Percentiles rank a stretch among this genome's conserved stretches.
phyloP scores from a whole-genome alignment of 202 grass and related monocot genomes.

The Dendrocalamus latiflorus region DNA sequence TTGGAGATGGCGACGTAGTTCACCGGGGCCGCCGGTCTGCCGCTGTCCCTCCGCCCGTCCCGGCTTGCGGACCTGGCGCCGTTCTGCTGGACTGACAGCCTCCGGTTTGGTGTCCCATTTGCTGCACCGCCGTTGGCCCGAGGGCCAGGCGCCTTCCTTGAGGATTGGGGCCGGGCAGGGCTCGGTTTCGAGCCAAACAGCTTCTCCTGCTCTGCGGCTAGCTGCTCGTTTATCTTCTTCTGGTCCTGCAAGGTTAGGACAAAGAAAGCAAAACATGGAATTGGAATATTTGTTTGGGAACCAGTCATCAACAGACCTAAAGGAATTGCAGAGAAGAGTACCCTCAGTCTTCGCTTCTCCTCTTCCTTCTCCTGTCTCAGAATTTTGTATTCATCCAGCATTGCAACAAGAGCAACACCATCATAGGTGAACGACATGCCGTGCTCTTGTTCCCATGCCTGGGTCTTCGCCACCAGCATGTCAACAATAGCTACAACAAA shows the following conservation, averaged over 20 bases:
- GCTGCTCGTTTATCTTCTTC: conserved; percentile 79
- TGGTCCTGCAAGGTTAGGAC: conserved; percentile 54
- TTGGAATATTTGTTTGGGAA: neutral
- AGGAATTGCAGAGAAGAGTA: conserved; percentile 11
- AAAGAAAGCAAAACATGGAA: neutral
- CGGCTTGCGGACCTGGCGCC: conserved; percentile 37
- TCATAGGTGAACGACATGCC: conserved; percentile 59
- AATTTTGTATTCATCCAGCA: conserved; percentile 82
- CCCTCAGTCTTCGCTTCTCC: conserved; percentile 75
- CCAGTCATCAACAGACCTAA: neutral
- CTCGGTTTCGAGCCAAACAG: conserved; percentile 59
- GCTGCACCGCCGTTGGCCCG: conserved; percentile 27
- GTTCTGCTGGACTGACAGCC: conserved; percentile 52
- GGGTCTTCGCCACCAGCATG: conserved; percentile 64
- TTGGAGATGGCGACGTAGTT: conserved; percentile 81
- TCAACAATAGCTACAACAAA: conserved; percentile 61
- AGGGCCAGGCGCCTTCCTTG: conserved; percentile 51
- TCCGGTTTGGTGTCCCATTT: conserved; percentile 44
- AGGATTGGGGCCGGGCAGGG: conserved; percentile 44
- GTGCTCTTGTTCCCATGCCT: conserved; percentile 73
- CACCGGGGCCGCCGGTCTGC: conserved; percentile 49
- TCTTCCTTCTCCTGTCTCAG: conserved; percentile 84
- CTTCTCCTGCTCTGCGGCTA: conserved; percentile 63
- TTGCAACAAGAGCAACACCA: conserved; percentile 68
- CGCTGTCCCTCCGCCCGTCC: conserved; percentile 58